Base-by-base conservation (phyloP, 148 eudicot genomes). In the Vaccinium vitisidaea region DNA sequence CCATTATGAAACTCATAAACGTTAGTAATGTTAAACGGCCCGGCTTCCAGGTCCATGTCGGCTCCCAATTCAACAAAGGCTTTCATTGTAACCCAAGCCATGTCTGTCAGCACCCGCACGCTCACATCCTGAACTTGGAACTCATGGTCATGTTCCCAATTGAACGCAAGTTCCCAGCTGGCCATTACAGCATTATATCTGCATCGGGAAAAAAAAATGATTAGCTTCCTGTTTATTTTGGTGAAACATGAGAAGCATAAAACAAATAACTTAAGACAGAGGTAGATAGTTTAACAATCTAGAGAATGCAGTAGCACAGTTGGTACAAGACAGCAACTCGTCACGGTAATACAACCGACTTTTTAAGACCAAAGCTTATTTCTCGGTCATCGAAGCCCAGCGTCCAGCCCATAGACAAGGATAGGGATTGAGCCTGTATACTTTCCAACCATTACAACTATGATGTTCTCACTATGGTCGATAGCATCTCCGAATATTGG, bases 51-150 rank as follows among this genome's bases (percentile, higher is more conserved):
- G 46, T 90, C 91, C 87, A 90, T 65, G 6, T 43, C 46, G 46
- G 7, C 46, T 43, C 46, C 46, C 46, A 43, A 43, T 86, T 89
- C 93, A 54, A 92, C 85, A 43, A 86, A 91, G 56, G 95, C 89
- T 90, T 89, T 92, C 98, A 96, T 90, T 55, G 94, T 96, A 39
- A 94, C 97, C 99, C 99, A 96, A 83, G 99, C 97, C 91, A 88
- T 83, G 73, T 91, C 97, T 15, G 94, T 85, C 58, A 91, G 89
- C 13, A 94, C 94, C 73, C 99, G 88, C 18, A 88, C 88, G 80
- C 94, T 84, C 58, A 94, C 98, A 87, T 96, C 98, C 76, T 89
- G 91, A 76, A 94, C 84, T 89, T 92, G 94, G 83, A 96, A 90
- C 82, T 88, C 89, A 46, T 88, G 93, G 43, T 80, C 90, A 82